Percentiles rank a stretch among this genome's conserved stretches.
Conservation (phyloP, 2,329 filamentous ascomycete genomes). For the Exophiala dermatitidis region DNA sequence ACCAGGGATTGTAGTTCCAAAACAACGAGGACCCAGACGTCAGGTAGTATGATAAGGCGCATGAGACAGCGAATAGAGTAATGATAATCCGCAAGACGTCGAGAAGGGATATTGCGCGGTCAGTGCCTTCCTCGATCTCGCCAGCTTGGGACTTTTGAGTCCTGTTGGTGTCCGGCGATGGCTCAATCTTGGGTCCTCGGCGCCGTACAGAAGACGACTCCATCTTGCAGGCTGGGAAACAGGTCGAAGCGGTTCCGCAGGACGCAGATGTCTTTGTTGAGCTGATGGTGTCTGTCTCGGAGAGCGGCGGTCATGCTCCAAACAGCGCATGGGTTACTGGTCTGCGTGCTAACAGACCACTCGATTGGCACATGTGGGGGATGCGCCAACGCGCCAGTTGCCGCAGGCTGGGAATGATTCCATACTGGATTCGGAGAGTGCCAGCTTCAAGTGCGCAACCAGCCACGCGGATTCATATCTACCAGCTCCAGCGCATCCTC, state of each 20-base stretch:
- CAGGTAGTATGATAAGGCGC: conserved; percentile 67
- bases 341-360: background rate
- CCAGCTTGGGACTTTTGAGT: background rate
- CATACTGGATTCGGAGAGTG: background rate
- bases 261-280: background rate
- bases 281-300: background rate
- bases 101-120: conserved; percentile 41
- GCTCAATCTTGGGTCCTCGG: conserved; percentile 4
- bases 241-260: background rate
- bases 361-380: conserved; percentile 3
- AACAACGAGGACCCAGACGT: conserved; percentile 62
- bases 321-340: background rate
- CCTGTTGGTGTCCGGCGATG: background rate
- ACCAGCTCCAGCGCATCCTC: background rate
- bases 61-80: conserved; percentile 59
- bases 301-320: background rate
- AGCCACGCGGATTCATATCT: conserved; percentile 1
- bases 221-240: conserved; percentile 3
- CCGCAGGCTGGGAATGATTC: conserved; percentile 8
- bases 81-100: conserved; percentile 64
- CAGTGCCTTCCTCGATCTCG: conserved; percentile 19
- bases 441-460: conserved; percentile 2
- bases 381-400: conserved; percentile 4
- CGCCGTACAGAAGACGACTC: conserved; percentile 10
- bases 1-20: conserved; percentile 63